Evolutionary conservation across 129 eudicot species (phyloP), one percentile per base, ranked within the genome.

Genomic region (Rutidosis leptorrhynchoides): DNA sequence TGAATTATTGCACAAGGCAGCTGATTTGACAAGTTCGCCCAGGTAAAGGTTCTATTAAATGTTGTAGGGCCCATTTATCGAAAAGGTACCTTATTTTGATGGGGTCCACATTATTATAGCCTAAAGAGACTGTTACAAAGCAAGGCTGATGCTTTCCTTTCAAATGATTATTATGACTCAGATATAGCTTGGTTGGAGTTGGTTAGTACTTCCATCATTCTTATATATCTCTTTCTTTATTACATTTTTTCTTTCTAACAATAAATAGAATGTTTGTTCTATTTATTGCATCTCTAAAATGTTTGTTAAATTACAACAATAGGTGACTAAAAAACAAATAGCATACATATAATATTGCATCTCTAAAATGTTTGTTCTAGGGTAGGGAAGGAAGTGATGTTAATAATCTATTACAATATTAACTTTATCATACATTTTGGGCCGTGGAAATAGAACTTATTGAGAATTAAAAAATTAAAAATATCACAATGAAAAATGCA

Each of bases 161-260:
- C 98, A 59, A 92, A 92, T 82, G 98, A 92, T 67, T 92, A 92
- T 57, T 92, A 85, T 80, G 96, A 92, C 65, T 92, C 98, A 0
- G 98, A 92, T 81, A 79, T 92, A 80, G 95, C 96, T 43, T 92
- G 98, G 98, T 85, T 92, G 91, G 95, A 92, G 66, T 75, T 92
- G 95, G 98, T 92, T 65, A 79, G 90, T 81, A 53, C 63, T 22
- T 11, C 8, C 57, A 52, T 51, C 49, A 58, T 33, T 35, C 26
- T 25, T 35, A 9, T 45, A 26, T 28, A 60, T 71, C 25, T 46
- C 29, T 51, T 32, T 33, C 21, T 2, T 0, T 43, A 43, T 14
- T 12, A 10, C n/a, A 43, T n/a, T 45, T 35, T 45, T 45, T 16
- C 19, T 46, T 15, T 46, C 9, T 14, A 46, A 43, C 48, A 10